A percentile compares a stretch with the other conserved stretches of the same genome.
Conservation (phyloP, 2,329 filamentous ascomycete genomes). For the Ceratocystis ficicola region DNA sequence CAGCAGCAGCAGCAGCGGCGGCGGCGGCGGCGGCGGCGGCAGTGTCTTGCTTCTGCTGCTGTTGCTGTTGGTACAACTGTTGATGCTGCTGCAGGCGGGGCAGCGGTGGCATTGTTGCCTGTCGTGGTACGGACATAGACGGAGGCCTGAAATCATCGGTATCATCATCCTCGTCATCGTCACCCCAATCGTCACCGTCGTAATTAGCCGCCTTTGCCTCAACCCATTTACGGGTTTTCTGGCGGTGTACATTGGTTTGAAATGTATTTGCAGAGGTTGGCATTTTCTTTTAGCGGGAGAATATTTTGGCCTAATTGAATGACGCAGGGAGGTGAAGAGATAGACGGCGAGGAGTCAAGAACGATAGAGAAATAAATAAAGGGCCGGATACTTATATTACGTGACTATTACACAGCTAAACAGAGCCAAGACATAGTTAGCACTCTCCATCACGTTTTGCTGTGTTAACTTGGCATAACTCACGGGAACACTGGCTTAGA, state of each 20-base stretch:
- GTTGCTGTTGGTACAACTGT: slow-evolving; percentile 12
- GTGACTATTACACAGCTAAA: too few species aligned
- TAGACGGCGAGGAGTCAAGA: too few species aligned
- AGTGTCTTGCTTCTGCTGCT: not conserved
- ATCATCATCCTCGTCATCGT: slow-evolving; percentile 49
- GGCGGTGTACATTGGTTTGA: slow-evolving; percentile 74
- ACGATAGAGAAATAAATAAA: not conserved
- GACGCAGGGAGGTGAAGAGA: too few species aligned
- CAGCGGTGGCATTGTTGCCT: slow-evolving; percentile 22
- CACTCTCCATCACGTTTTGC: too few species aligned
- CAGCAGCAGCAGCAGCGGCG: not conserved
- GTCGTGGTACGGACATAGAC: slow-evolving; percentile 26
- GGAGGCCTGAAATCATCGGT: slow-evolving; percentile 30
- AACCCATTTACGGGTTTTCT: slow-evolving; percentile 90
- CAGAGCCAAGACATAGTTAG: too few species aligned
- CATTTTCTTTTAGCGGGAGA: not conserved
- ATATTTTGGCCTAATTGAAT: too few species aligned
- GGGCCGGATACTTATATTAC: not conserved
- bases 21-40: not conserved
- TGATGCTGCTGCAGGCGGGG: slow-evolving; percentile 19
- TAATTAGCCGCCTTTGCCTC: slow-evolving; percentile 78
- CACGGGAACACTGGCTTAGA: too few species aligned
- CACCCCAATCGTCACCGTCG: slow-evolving; percentile 89
- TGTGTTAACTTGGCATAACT: too few species aligned
- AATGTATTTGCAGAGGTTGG: slow-evolving; percentile 38